A percentile compares a stretch with the other conserved stretches of the same genome.
These are phyloP conservation scores for Cystobasidium sp. DNA, from an alignment of 1,284 basidiomycete species.

Conservation along the genomic window DNA sequence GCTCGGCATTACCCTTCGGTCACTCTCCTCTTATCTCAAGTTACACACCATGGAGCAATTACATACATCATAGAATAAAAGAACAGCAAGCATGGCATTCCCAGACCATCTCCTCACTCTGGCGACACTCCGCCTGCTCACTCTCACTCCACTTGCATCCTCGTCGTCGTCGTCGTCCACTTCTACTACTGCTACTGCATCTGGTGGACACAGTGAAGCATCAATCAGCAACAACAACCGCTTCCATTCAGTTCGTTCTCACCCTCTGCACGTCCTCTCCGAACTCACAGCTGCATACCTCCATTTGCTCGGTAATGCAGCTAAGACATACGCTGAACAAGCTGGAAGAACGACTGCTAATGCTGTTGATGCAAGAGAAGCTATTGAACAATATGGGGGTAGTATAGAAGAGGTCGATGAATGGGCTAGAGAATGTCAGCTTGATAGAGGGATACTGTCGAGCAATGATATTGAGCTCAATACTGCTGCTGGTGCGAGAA, in stretches of 20 bases:
- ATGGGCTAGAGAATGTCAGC: constrained; percentile 39
- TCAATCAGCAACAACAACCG: constrained; percentile 3
- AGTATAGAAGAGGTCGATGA: constrained; percentile 44
- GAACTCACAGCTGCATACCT: constrained; percentile 50
- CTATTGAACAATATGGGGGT: constrained; percentile 45
- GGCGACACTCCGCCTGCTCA: constrained; percentile 39
- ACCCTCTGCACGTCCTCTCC: constrained; percentile 47
- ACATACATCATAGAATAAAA: not conserved
- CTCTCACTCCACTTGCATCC: not conserved
- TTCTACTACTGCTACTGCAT: not conserved
- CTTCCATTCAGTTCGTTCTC: constrained; percentile 46
- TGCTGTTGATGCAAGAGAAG: constrained; percentile 49
- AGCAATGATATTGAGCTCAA: not conserved
- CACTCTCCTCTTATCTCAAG: not conserved
- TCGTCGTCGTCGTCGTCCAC: not conserved
- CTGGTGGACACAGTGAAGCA: too few species aligned
- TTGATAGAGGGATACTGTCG: constrained; percentile 20
- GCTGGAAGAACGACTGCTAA: constrained; percentile 44
- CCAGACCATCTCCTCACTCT: constrained; percentile 40
- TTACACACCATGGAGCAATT: not conserved
- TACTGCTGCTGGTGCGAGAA: not conserved
- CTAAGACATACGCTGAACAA: constrained; percentile 44
- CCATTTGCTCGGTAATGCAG: constrained; percentile 45
- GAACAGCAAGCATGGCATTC: constrained; percentile 6
- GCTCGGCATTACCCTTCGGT: too few species aligned